Evolutionary conservation across 345 rosid species (phyloP).

Genomic region (Boechera stricta): DNA sequence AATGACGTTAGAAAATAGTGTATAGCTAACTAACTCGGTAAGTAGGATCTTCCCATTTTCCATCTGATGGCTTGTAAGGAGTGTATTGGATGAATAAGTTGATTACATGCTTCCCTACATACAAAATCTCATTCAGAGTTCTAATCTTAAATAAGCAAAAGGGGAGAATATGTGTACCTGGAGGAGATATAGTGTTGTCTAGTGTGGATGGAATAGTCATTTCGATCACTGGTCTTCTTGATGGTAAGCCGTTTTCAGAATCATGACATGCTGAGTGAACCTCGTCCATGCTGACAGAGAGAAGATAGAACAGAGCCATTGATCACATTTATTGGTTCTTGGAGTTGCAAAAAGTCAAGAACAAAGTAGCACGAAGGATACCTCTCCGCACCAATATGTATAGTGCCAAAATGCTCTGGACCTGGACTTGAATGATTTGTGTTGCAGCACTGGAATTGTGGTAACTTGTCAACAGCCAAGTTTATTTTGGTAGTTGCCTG

Average conservation of each 20-base stretch:
- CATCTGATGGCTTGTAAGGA: constrained; percentile 80
- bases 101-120: constrained; percentile 76
- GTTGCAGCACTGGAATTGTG: constrained; percentile 68
- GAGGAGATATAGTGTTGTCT: constrained; percentile 85
- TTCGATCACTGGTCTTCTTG: constrained; percentile 79
- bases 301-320: constrained; percentile 13
- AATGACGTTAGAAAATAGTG: neutral
- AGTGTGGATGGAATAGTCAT: constrained; percentile 86
- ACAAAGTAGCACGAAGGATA: constrained; percentile 36
- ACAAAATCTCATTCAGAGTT: constrained; percentile 30
- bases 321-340: constrained; percentile 3
- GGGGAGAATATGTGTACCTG: constrained; percentile 50
- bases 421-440: constrained; percentile 59
- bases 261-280: constrained; percentile 76
- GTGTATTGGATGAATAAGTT: constrained; percentile 88
- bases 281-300: constrained; percentile 70
- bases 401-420: constrained; percentile 78
- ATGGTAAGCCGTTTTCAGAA: constrained; percentile 69
- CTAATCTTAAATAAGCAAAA: neutral
- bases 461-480: constrained; percentile 69
- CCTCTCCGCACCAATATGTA: constrained; percentile 87
- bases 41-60: constrained; percentile 75
- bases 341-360: neutral
- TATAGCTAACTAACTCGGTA: constrained; percentile 66
- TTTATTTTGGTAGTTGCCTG: constrained; percentile 86